Percentiles rank a stretch among this genome's conserved stretches.
Conservation (phyloP, 2,329 filamentous ascomycete genomes). For the Aspergillus udagawae region DNA sequence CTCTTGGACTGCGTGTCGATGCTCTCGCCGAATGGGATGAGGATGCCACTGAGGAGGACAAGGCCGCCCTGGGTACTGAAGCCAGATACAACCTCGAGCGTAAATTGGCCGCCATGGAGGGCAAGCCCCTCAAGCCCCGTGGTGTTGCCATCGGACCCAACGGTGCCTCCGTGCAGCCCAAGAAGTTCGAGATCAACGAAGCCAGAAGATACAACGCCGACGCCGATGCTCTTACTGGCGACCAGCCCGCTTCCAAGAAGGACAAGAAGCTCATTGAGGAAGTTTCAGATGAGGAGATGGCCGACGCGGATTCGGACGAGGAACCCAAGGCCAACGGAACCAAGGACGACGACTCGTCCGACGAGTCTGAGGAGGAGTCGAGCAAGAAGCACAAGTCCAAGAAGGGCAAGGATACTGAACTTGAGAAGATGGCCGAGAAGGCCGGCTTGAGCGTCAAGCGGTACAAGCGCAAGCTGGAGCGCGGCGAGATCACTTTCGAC, state of each 20-base stretch:
- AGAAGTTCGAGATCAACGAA: conserved; percentile 82
- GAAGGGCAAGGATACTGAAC: conserved; percentile 44
- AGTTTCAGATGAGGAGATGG: conserved; percentile 44
- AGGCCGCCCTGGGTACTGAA: conserved; percentile 70
- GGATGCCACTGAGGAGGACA: conserved; percentile 83
- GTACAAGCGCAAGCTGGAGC: conserved; percentile 74
- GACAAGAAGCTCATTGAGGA: conserved; percentile 47
- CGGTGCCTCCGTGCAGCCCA: conserved; percentile 59
- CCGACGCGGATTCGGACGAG: conserved; percentile 37
- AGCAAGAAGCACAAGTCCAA: conserved; percentile 36
- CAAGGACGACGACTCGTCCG: conserved; percentile 23
- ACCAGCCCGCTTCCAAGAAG: conserved; percentile 54
- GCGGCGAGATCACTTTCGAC: conserved; percentile 67
- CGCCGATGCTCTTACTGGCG: conserved; percentile 74
- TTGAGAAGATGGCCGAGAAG: conserved; percentile 59
- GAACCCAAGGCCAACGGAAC: conserved; percentile 18
- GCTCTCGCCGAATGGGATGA: conserved; percentile 76
- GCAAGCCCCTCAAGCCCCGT: conserved; percentile 78
- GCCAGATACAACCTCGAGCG: conserved; percentile 47
- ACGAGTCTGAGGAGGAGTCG: conserved; percentile 27
- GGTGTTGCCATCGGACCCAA: conserved; percentile 72
- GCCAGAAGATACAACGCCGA: conserved; percentile 91
- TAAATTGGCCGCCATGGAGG: conserved; percentile 63
- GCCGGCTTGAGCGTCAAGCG: conserved; percentile 69
- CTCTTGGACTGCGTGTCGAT: conserved; percentile 88